Evolutionary conservation across 805 yeast genomes (phyloP).

Genomic region (Monosporozyma solicola): DNA sequence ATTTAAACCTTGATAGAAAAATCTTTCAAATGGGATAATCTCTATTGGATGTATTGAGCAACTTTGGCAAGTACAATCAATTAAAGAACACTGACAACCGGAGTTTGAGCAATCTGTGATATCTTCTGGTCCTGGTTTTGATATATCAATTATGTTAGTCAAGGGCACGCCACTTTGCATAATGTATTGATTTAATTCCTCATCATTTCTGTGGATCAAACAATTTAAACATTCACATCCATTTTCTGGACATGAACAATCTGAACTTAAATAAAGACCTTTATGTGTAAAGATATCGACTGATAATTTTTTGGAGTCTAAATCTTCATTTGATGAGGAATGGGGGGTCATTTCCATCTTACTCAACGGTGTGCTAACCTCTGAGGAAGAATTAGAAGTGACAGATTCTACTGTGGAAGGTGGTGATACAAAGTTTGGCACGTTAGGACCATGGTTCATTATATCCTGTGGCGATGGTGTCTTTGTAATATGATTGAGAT

Average conservation of each 20-base stretch:
- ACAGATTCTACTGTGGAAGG: neutral
- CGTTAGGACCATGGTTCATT: neutral
- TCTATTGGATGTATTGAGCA: slow-evolving; percentile 24
- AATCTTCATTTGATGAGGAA: slow-evolving; percentile 4
- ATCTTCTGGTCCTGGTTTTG: neutral
- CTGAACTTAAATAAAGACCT: slow-evolving; percentile 26
- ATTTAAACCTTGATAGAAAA: slow-evolving; percentile 20
- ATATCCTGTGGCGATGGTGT: neutral
- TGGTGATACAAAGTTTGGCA: neutral
- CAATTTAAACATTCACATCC: slow-evolving; percentile 28
- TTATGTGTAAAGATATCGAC: slow-evolving; percentile 28
- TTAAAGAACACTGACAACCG: slow-evolving; percentile 17
- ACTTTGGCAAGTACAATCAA: slow-evolving; percentile 17
- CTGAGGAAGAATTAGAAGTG: neutral
- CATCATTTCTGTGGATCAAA: slow-evolving; percentile 29
- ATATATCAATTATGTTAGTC: slow-evolving; percentile 11
- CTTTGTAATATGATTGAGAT: slow-evolving; percentile 5
- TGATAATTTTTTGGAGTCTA: slow-evolving; percentile 10
- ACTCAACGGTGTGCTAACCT: neutral
- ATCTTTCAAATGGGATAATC: slow-evolving; percentile 19
- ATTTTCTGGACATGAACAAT: slow-evolving; percentile 28
- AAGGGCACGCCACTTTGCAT: slow-evolving; percentile 25
- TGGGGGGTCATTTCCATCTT: neutral
- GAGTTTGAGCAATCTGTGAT: slow-evolving; percentile 4
- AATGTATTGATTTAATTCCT: slow-evolving; percentile 24